Conservation (phyloP, 768 basidiomycete genomes). For the Collybia sordida region DNA sequence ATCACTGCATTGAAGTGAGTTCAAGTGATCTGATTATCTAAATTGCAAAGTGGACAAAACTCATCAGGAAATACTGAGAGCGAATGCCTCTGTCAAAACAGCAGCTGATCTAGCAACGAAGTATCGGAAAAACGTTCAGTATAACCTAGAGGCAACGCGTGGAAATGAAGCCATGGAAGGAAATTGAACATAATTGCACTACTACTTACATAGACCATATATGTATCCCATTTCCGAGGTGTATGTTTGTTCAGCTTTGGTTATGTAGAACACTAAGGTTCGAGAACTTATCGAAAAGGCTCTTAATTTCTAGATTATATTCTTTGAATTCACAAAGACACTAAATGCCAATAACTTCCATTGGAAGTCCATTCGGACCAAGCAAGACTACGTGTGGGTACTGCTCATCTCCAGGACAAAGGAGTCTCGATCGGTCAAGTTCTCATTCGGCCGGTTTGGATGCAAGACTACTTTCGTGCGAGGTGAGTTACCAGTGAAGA, state of each 20-base stretch:
- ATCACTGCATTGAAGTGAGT: slow-evolving; percentile 81
- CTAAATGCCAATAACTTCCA: slow-evolving; percentile 23
- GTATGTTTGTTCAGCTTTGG: too few relatives aligned
- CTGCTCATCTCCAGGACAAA: slow-evolving; percentile 55
- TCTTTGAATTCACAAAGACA: not conserved
- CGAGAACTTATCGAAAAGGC: too few relatives aligned
- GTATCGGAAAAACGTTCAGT: slow-evolving; percentile 91
- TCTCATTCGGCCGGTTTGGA: slow-evolving; percentile 48
- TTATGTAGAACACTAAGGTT: too few relatives aligned
- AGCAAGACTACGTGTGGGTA: slow-evolving; percentile 61
- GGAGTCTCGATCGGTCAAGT: slow-evolving; percentile 40
- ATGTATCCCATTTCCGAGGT: too few relatives aligned
- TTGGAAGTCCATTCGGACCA: slow-evolving; percentile 35
- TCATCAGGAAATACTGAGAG: slow-evolving; percentile 74
- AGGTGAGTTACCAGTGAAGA: slow-evolving; percentile 6
- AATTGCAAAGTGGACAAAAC: slow-evolving; percentile 1
- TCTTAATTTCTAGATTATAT: too few relatives aligned
- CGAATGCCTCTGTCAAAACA: slow-evolving; percentile 74
- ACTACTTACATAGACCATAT: too few relatives aligned
- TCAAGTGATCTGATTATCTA: not conserved
- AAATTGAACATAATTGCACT: not conserved
- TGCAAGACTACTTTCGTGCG: slow-evolving; percentile 52
- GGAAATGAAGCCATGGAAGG: slow-evolving; percentile 24
- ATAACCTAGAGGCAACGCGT: slow-evolving; percentile 79
- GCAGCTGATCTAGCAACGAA: slow-evolving; percentile 84